These are phyloP conservation scores for Calycina herbarum DNA, from an alignment of 2,329 filamentous ascomycete species.

Conservation along the genomic window DNA sequence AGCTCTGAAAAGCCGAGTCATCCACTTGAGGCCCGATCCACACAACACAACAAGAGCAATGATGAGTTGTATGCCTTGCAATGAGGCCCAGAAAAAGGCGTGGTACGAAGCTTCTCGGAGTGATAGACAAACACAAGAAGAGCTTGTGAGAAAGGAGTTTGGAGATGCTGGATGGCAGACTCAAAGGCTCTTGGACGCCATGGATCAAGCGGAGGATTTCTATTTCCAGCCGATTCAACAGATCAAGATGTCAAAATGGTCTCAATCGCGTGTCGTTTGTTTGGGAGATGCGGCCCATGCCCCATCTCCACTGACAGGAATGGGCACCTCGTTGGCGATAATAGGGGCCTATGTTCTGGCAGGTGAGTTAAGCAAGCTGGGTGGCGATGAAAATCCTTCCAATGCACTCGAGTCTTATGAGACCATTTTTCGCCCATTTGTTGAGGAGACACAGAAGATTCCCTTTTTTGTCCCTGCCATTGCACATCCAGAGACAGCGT, in stretches of 20 bases:
- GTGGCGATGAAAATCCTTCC: not conserved
- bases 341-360: conserved; percentile 57
- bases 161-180: conserved; percentile 50
- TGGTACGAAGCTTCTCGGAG: conserved; percentile 37
- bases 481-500: not conserved
- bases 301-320: conserved; percentile 50
- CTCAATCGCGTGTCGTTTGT: conserved; percentile 48
- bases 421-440: not conserved
- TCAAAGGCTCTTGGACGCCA: conserved; percentile 43
- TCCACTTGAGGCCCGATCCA: conserved; percentile 45
- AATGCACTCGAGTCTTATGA: conserved; percentile 1
- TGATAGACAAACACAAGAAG: conserved; percentile 23
- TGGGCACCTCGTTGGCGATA: conserved; percentile 51
- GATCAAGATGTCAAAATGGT: conserved; percentile 47
- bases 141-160: conserved; percentile 40
- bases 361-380: conserved; percentile 42
- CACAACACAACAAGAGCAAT: conserved; percentile 42
- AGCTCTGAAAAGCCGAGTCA: conserved; percentile 38
- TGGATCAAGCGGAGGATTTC: conserved; percentile 45
- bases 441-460: conserved; percentile 4
- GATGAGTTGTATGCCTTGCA: conserved; percentile 34
- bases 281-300: conserved; percentile 59
- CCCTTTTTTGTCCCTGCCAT: not conserved
- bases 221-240: conserved; percentile 47
- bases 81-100: not conserved